These are phyloP conservation scores for Hypoxylon sp. DNA, from an alignment of 2,329 filamentous ascomycete genomes.

Conservation along the genomic window DNA sequence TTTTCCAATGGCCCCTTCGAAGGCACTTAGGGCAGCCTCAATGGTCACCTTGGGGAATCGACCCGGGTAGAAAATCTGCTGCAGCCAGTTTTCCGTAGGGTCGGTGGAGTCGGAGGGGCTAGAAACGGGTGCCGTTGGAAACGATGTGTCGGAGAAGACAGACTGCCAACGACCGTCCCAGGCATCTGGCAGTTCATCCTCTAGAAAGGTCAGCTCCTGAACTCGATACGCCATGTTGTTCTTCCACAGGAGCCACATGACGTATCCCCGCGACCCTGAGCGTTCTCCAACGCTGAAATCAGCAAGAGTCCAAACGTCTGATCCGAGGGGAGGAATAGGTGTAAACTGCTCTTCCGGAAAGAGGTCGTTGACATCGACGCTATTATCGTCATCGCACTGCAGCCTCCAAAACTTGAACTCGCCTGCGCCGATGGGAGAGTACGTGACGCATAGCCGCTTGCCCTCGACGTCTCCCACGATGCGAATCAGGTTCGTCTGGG, in stretches of 20 bases:
- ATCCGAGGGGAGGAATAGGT: conserved; percentile 73
- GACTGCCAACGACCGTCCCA: conserved; percentile 76
- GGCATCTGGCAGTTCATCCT: conserved; percentile 66
- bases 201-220: conserved; percentile 75
- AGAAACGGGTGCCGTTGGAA: conserved; percentile 63
- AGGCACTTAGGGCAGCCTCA: conserved; percentile 83
- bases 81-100: conserved; percentile 83
- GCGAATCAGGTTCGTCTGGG: conserved; percentile 78
- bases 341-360: conserved; percentile 70
- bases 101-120: conserved; percentile 71
- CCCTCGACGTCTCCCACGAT: conserved; percentile 68
- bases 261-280: conserved; percentile 60
- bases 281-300: conserved; percentile 73
- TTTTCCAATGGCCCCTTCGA: conserved; percentile 68
- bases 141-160: conserved; percentile 67
- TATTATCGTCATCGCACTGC: conserved; percentile 70
- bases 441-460: conserved; percentile 73
- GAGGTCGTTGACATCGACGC: conserved; percentile 72
- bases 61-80: conserved; percentile 82
- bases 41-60: conserved; percentile 81
- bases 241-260: conserved; percentile 82
- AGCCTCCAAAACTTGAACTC: conserved; percentile 93
- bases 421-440: conserved; percentile 85
- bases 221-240: conserved; percentile 82
- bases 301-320: conserved; percentile 80